Evolutionary conservation across 768 basidiomycete genomes (phyloP), one percentile per base, ranked within the genome.

Genomic region (Fistulinella prunicolor): DNA sequence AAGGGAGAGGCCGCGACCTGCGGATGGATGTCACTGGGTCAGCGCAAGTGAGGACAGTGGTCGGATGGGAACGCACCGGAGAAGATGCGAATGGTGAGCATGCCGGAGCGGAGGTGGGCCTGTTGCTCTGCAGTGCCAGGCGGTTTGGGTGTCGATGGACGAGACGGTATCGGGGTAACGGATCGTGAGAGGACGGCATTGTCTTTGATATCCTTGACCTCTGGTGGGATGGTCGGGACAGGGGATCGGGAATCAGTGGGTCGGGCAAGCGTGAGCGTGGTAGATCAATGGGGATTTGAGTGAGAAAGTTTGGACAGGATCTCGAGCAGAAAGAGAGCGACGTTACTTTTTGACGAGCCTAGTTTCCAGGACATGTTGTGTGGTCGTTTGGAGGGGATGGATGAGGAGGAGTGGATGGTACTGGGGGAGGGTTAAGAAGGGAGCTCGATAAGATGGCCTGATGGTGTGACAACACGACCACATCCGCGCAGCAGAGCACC

Each of bases 1-100:
- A 44, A 97, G 81, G 8, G 82, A 69, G 30, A 97, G 79, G 22
- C 88, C 90, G 55, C 91, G 83, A 16, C 90, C 94, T 83, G 26
- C n/a, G 29, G 6, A 7, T 21, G 16, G 38, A 47, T 20, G 22
- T 19, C 6, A 38, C 24, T 29, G 29, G n/a, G 43, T 38, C 29
- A 43, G 35, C 8, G 22, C 5, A 14, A 1, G 19, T 36, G 5
- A 12, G 57, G 63, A 22, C 63, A 7, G 19, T 56, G 37, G 9
- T 59, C 47, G 32, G 39, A 26, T 21, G 16, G 64, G 44, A 59
- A 60, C 80, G 54, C 53, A 89, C 89, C 89, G 59, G 88, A 94
- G 73, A 94, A 94, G 64, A 99, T 93, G 51, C 92, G 83, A 67
- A 99, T 94, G 54, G 91, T 94, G 59, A 98, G 83, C 79, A 94